Evolutionary conservation across 148 eudicot genomes (phyloP).

Genomic region (Camellia lanceoleosa): DNA sequence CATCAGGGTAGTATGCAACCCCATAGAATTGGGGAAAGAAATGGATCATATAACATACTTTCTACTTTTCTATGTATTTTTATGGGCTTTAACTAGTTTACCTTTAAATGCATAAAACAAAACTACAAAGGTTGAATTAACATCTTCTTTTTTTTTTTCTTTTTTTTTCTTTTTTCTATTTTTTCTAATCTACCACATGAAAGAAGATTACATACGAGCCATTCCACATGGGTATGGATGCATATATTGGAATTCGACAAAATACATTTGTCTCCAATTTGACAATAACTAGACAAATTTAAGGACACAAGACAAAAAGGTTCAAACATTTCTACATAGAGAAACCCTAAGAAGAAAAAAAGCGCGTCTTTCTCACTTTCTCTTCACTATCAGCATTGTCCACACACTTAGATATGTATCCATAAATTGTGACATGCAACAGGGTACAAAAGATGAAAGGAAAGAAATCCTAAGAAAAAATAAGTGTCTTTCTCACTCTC

Average conservation of each 20-base stretch:
- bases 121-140: constrained; percentile 1
- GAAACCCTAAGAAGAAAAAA: not conserved
- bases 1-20: not conserved
- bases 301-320: not conserved
- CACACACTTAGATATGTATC: not conserved
- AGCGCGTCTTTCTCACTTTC: not conserved
- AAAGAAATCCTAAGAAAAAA: too few relatives aligned
- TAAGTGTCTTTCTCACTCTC: too few relatives aligned
- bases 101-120: not conserved
- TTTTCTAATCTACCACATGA: not conserved
- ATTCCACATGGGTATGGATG: not conserved
- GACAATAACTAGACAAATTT: not conserved
- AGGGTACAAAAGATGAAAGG: not conserved
- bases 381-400: not conserved
- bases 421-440: not conserved
- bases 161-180: not conserved
- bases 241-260: not conserved
- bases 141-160: not conserved
- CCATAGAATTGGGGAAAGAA: not conserved
- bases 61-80: not conserved
- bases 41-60: not conserved
- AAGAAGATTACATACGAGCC: not conserved
- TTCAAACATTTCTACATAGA: not conserved
- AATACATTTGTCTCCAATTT: not conserved
- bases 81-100: not conserved